Evolutionary conservation across 2,329 filamentous ascomycete genomes (phyloP).

Genomic region (Colletotrichum sp.): DNA sequence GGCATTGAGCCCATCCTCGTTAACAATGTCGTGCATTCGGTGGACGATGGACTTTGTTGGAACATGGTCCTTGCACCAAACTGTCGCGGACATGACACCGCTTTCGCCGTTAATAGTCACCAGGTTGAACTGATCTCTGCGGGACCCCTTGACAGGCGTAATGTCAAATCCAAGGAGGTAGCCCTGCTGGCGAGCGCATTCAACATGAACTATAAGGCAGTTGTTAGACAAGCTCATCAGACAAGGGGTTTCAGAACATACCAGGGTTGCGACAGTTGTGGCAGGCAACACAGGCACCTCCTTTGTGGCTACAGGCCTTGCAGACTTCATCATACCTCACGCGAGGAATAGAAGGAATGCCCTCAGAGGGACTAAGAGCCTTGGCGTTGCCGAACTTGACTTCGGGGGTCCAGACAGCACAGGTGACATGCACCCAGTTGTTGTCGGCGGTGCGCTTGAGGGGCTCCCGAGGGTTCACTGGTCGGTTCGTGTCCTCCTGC

Average conservation of each 20-base stretch:
- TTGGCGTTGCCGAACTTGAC: slow-evolving; percentile 89
- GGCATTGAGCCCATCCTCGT: slow-evolving; percentile 75
- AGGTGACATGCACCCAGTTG: slow-evolving; percentile 97
- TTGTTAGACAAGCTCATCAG: slow-evolving; percentile 27
- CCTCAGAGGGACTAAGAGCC: slow-evolving; percentile 85
- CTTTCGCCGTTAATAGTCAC: slow-evolving; percentile 82
- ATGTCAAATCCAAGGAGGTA: slow-evolving; percentile 91
- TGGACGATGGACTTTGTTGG: slow-evolving; percentile 76
- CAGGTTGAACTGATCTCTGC: slow-evolving; percentile 79
- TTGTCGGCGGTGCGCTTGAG: slow-evolving; percentile 94
- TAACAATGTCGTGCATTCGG: slow-evolving; percentile 76
- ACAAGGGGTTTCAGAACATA: slow-evolving; percentile 32
- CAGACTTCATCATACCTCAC: slow-evolving; percentile 78
- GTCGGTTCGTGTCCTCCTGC: slow-evolving; percentile 85
- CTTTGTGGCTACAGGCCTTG: slow-evolving; percentile 78
- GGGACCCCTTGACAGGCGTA: slow-evolving; percentile 85
- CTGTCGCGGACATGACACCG: slow-evolving; percentile 81
- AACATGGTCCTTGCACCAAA: slow-evolving; percentile 94
- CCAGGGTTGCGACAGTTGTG: slow-evolving; percentile 69
- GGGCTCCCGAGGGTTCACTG: slow-evolving; percentile 83
- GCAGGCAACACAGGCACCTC: slow-evolving; percentile 84
- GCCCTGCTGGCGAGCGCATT: slow-evolving; percentile 84
- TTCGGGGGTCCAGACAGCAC: slow-evolving; percentile 90
- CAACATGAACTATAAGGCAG: slow-evolving; percentile 72
- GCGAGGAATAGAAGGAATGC: slow-evolving; percentile 81